Evolutionary conservation across 2,329 filamentous ascomycete species (phyloP), one percentile per base, ranked within the genome.

Genomic region (Davidsoniella virescens): DNA sequence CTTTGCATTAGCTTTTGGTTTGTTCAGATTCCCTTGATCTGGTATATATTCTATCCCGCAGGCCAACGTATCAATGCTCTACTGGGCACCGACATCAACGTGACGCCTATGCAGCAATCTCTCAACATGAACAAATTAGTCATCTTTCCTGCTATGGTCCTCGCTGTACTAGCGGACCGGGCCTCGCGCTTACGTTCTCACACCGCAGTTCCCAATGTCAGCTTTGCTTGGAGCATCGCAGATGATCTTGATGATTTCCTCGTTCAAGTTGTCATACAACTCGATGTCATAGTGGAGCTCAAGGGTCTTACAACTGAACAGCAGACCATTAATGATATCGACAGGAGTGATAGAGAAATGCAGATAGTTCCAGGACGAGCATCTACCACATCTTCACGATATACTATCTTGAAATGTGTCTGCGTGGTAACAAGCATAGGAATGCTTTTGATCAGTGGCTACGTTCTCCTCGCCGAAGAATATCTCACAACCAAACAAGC

Each of bases 211-310:
- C 48, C 44, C 14, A 50, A 44, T n/a, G 47, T 18, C 12, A 44
- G 49, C 25, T 20, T 37, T 18, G 49, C 49, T 5, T 17, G 37
- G 9, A 23, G 37, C 5, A 18, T 44, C 2, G 49, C 49, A 7
- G 49, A 51, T 42, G 39, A 50, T 36, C 39, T 51, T 14, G 48
- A 51, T 12, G 44, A 53, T 33, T 17, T 51, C 25, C 38, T 54
- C 5, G 44, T 52, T 33, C 42, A 52, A 23, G 10, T 47, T 4
- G 47, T 50, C 10, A 50, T 53, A 2, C 14, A 37, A 4, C 37
- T 45, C 16, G 39, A 33, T 33, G 26, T 10, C 8, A 12, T 33
- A 33, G 10, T 33, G 26, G 26, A 33, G 10, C 26, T 33, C 26
- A 33, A 33, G 10, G 3, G 26, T 12, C 26, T 10, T 3, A 4